These are phyloP conservation scores for Lyophyllum atratum DNA, from an alignment of 768 basidiomycete species.

Conservation along the genomic window DNA sequence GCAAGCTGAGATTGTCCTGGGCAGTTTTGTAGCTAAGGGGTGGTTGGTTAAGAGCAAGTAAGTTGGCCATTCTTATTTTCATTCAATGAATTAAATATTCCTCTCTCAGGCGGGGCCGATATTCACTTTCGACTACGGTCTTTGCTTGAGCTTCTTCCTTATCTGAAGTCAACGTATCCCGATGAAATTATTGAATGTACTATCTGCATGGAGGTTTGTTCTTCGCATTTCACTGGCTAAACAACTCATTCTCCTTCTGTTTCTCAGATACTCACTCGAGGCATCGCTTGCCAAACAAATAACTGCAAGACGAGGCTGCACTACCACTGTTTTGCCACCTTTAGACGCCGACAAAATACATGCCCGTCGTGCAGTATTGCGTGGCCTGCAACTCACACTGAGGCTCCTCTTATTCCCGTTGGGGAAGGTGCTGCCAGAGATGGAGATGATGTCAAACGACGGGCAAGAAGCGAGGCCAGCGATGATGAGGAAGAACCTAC, in stretches of 20 bases:
- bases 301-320: constrained; percentile 72
- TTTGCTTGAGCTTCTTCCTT: constrained; percentile 70
- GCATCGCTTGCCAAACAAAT: constrained; percentile 57
- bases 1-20: constrained; percentile 70
- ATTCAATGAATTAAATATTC: background rate
- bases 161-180: constrained; percentile 72
- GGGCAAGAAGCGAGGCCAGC: constrained; percentile 30
- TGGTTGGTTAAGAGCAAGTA: constrained; percentile 79
- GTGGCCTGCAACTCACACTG: constrained; percentile 59
- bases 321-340: constrained; percentile 59
- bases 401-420: constrained; percentile 50
- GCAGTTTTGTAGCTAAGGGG: constrained; percentile 82
- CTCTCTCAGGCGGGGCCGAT: constrained; percentile 57
- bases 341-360: constrained; percentile 39
- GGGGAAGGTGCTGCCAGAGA: constrained; percentile 71
- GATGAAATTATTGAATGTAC: constrained; percentile 74
- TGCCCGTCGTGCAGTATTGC: constrained; percentile 61
- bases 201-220: constrained; percentile 66
- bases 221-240: background rate
- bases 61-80: constrained; percentile 24
- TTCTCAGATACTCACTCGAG: constrained; percentile 65
- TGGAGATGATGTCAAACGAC: constrained; percentile 51
- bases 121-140: constrained; percentile 77
- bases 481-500: constrained; percentile 42
- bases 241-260: background rate